Evolutionary conservation across 257 asterid genomes (phyloP).

Genomic region (Capsicum baccatum): DNA sequence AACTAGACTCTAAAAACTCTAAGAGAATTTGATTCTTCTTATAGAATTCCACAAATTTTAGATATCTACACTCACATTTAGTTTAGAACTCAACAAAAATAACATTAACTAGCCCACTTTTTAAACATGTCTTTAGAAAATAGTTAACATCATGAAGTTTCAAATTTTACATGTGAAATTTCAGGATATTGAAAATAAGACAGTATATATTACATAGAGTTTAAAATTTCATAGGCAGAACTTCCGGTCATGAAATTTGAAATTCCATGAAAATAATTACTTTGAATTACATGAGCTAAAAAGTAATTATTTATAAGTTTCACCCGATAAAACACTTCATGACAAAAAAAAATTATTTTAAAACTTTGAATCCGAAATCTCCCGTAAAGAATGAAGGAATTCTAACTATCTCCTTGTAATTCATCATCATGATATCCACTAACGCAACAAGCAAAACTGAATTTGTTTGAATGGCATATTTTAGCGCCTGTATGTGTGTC

Average conservation of each 20-base stretch:
- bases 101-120: rapidly evolving
- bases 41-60: too few relatives aligned
- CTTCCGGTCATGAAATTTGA: too few relatives aligned
- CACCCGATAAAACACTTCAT: too few relatives aligned
- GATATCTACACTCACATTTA: too few relatives aligned
- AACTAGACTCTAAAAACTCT: too few relatives aligned
- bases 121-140: neutral
- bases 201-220: neutral
- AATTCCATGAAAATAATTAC: too few relatives aligned
- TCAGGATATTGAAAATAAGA: too few relatives aligned
- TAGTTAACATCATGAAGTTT: neutral
- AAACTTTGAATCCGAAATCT: neutral
- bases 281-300: too few relatives aligned
- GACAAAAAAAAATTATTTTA: too few relatives aligned
- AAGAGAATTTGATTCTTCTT: too few relatives aligned
- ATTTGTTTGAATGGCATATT: slow-evolving; percentile 13
- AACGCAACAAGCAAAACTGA: neutral
- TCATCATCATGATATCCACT: slow-evolving; percentile 19
- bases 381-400: neutral
- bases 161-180: neutral
- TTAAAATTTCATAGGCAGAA: too few relatives aligned
- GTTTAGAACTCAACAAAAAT: neutral
- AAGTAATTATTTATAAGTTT: too few relatives aligned
- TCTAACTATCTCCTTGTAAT: neutral
- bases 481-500: neutral